phyloP scores from a whole-genome alignment of 495 filamentous ascomycete genomes.

The Cercophora samala region DNA sequence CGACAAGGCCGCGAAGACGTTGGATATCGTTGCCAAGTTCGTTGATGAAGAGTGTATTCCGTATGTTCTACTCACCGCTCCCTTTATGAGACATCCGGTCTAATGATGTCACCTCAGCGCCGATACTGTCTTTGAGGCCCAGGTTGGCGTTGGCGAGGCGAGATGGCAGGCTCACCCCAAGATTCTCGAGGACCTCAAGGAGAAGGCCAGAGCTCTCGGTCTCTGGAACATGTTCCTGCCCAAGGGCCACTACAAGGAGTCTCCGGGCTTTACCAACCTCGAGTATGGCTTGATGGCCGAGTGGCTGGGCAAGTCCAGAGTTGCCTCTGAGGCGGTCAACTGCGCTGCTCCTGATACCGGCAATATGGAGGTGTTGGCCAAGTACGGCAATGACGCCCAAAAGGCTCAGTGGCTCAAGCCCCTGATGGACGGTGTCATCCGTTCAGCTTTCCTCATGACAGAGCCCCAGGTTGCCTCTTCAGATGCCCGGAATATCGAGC shows the following conservation, averaged over 20 bases:
- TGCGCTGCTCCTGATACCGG: conserved; percentile 90
- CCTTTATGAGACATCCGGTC: conserved; percentile 7
- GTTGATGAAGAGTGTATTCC: conserved; percentile 95
- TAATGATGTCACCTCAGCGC: conserved; percentile 42
- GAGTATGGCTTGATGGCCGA: conserved; percentile 95
- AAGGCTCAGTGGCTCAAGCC: conserved; percentile 83
- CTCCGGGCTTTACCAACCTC: conserved; percentile 84
- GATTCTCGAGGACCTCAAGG: conserved; percentile 85
- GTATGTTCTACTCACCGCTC: conserved; percentile 35
- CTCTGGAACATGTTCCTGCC: conserved; percentile 99
- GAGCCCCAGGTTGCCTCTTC: conserved; percentile 82
- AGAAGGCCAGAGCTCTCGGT: conserved; percentile 75
- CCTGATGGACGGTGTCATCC: conserved; percentile 78
- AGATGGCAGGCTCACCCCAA: conserved; percentile 75
- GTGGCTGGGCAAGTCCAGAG: conserved; percentile 72
- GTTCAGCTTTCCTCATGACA: conserved; percentile 91
- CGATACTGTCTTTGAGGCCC: conserved; percentile 71
- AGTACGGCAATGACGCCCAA: conserved; percentile 87
- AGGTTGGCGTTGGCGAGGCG: conserved; percentile 69
- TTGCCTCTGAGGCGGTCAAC: conserved; percentile 85
- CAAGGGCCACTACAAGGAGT: conserved; percentile 90
- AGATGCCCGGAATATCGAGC: conserved; percentile 83
- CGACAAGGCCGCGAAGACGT: conserved; percentile 70
- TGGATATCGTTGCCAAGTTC: conserved; percentile 79
- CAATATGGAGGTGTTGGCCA: conserved; percentile 94